Conservation (phyloP, 306 rosid species). For the Spatholobus suberectus region DNA sequence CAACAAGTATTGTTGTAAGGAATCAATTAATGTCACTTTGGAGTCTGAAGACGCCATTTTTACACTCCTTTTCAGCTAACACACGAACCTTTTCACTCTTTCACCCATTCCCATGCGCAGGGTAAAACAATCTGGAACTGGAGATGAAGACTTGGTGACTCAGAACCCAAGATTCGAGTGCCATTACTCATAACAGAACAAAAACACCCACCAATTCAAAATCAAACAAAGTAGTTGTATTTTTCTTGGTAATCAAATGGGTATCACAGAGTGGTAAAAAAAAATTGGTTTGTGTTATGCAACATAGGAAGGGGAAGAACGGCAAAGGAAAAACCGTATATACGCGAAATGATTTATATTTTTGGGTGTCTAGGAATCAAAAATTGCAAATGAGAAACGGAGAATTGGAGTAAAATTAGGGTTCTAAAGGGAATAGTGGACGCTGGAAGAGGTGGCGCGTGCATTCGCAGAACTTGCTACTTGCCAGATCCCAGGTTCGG, state of each 20-base stretch:
- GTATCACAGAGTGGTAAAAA: background rate
- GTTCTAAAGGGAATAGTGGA: conserved; percentile 11
- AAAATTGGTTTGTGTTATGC: conserved; percentile 2
- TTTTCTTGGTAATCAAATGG: background rate
- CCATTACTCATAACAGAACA: conserved; percentile 47
- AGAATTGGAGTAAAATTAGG: conserved; percentile 34
- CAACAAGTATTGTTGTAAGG: conserved; percentile 96
- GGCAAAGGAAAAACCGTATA: conserved; percentile 10
- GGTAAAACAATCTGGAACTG: conserved; percentile 39
- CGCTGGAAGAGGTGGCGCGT: conserved; percentile 12
- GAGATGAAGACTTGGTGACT: conserved; percentile 40
- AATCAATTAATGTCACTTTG: conserved; percentile 93
- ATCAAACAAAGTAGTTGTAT: background rate
- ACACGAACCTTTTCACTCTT: conserved; percentile 70
- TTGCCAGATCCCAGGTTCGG: background rate
- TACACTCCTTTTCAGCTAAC: conserved; percentile 90
- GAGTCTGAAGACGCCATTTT: conserved; percentile 87
- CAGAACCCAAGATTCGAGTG: conserved; percentile 46
- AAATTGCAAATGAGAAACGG: background rate
- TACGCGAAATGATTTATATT: background rate
- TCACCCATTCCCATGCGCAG: conserved; percentile 13
- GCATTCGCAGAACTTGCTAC: background rate
- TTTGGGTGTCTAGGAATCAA: background rate
- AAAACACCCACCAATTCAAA: conserved; percentile 39
- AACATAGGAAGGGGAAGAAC: background rate